Base-by-base conservation (phyloP, 2,329 filamentous ascomycete species). In the Pseudogymnoascus sp. region DNA sequence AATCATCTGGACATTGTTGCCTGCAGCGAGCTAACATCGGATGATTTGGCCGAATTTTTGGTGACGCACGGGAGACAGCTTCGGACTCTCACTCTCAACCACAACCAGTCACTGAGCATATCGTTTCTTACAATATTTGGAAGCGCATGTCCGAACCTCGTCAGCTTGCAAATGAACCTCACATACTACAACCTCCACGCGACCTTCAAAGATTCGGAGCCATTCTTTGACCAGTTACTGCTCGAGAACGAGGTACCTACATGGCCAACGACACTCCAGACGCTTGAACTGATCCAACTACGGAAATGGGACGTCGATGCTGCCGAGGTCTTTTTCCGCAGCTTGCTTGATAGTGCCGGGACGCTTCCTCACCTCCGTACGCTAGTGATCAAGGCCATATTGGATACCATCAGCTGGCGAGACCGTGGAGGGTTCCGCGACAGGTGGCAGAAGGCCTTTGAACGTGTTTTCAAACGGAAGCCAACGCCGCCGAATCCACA, bases 21-120 rank as follows among this genome's bases (percentile, higher is more conserved):
- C 69, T 97, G 92, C 71, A 87, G 87, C 76, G 85, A 89, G 66
- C 76, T 96, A 8, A 85, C 81, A 4, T 88, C 90, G 0, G 80
- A 86, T 3, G 81, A 86, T 64, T 76, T 97, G 21, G 77, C 80
- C 26, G 72, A 75, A 0, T 96, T 89, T 70, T 79, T 97, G 42
- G 72, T 79, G 5, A 82, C 82, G 0, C 86, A 90, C 69, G 93
- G 92, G 0, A 75, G 78, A 21, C 77, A 83, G n/a, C 77, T 97
- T 21, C 81, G 82, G 62, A 82, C 83, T 39, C 79, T 97, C 6
- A 82, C 81, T 1, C 78, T 97, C 4, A 84, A 88, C 62, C 89
- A 96, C 75, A 96, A 96, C 70, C 86, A 90, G 66, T 86, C 87
- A 2, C 79, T 97, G 40, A 88, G 86, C 69, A 76, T 97, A 42